Conservation (phyloP, 345 rosid genomes). For the Salix purpurea region DNA sequence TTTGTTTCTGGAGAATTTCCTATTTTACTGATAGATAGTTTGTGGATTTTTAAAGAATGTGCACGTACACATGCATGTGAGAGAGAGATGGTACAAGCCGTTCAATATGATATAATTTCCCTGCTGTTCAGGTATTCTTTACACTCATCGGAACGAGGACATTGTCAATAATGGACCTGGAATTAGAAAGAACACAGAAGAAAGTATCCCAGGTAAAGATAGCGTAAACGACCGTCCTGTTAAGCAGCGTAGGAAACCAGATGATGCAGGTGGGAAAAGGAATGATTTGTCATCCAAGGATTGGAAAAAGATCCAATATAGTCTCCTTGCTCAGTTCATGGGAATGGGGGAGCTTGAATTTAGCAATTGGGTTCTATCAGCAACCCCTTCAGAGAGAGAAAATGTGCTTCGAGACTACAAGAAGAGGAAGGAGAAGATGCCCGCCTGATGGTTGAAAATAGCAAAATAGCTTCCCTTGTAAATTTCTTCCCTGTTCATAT, state of each 20-base stretch:
- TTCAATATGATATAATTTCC: not conserved
- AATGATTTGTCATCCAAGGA: slow-evolving; percentile 27
- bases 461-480: not conserved
- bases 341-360: slow-evolving; percentile 65
- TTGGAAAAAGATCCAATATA: slow-evolving; percentile 42
- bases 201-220: slow-evolving; percentile 14
- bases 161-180: slow-evolving; percentile 49
- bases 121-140: slow-evolving; percentile 51
- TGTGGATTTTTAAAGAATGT: not conserved
- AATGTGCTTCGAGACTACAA: slow-evolving; percentile 47
- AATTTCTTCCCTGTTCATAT: not conserved
- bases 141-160: slow-evolving; percentile 80
- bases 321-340: slow-evolving; percentile 53
- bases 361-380: slow-evolving; percentile 61
- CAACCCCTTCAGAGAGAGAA: slow-evolving; percentile 47
- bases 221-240: not conserved
- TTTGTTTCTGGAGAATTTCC: not conserved
- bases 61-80: not conserved
- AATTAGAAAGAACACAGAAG: slow-evolving; percentile 8
- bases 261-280: slow-evolving; percentile 15
- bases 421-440: slow-evolving; percentile 35
- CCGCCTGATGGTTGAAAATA: slow-evolving; percentile 24
- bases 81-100: not conserved
- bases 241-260: slow-evolving; percentile 18
- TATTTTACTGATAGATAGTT: not conserved